phyloP scores from a whole-genome alignment of 2,329 filamentous ascomycete species.

The Aschersonia sp. region DNA sequence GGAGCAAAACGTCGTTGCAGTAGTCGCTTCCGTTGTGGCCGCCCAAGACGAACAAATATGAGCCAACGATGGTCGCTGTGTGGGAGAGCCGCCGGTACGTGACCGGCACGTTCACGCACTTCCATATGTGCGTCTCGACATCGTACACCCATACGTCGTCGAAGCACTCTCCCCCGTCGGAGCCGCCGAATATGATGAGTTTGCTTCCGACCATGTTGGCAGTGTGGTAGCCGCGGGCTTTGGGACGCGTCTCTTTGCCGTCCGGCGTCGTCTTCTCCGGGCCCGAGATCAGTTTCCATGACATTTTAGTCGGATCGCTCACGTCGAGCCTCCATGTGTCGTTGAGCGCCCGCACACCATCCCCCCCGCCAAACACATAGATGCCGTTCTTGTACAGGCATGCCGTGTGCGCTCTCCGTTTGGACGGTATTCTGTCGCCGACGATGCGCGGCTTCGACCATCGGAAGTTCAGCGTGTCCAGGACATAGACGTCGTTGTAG shows the following conservation, averaged over 20 bases:
- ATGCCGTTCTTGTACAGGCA: constrained; percentile 58
- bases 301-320: constrained; percentile 50
- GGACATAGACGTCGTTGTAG: constrained; percentile 58
- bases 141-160: constrained; percentile 63
- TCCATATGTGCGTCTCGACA: constrained; percentile 47
- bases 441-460: constrained; percentile 49
- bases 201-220: constrained; percentile 61
- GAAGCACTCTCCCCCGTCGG: constrained; percentile 58
- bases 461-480: constrained; percentile 56
- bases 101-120: constrained; percentile 40
- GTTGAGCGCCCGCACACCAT: constrained; percentile 55
- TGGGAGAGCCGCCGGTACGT: constrained; percentile 53
- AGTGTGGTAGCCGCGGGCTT: constrained; percentile 55
- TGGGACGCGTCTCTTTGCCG: constrained; percentile 32
- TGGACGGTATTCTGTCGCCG: constrained; percentile 43
- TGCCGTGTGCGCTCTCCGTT: constrained; percentile 53
- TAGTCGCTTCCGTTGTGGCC: constrained; percentile 59
- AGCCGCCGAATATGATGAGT: constrained; percentile 57
- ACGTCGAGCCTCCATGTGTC: constrained; percentile 63
- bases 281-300: constrained; percentile 48
- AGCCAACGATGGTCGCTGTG: constrained; percentile 54
- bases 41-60: constrained; percentile 55
- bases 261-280: constrained; percentile 20
- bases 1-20: constrained; percentile 51
- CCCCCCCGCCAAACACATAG: constrained; percentile 58